Evolutionary conservation across 2,329 filamentous ascomycete species (phyloP), one percentile per base, ranked within the genome.

Genomic region (Trichoderma citrinoviride): DNA sequence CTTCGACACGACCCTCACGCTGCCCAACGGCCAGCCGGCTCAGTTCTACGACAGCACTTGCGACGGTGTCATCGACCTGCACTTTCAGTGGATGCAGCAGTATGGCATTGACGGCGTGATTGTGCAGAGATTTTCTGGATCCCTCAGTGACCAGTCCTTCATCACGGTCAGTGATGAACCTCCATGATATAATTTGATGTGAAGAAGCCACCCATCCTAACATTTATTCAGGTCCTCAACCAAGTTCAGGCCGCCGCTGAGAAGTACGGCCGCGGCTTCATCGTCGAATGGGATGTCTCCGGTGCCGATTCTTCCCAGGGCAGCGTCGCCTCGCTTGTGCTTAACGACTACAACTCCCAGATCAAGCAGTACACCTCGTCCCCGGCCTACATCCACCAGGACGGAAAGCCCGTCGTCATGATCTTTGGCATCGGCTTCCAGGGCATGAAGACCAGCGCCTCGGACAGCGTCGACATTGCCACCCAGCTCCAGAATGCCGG

Each of bases 1-100:
- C 5, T 64, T 64, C 52, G 50, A 56, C 44, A 56, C 61, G 12
- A 43, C n/a, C 19, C 53, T 64, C 46, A 64, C 61, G 17, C 44
- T 64, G 29, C 61, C 61, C 29, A 64, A 64, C n/a, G 61, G 61
- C 43, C 53, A 55, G 10, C 29, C 52, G 27, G 61, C 61, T 12
- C 23, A 57, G 7, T 50, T 64, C 33, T 64, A 64, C 8, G 61
- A 64, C n/a, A 50, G 37, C 44, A 49, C 61, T 15, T 64, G 61
- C n/a, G 43, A 43, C 7, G 61, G 61, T 6, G 61, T 64, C 21
- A n/a, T 64, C 25, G 61, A 64, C 23, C 5, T 64, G 14, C 61
- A 64, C 33, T 64, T 64, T 7, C 49, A 64, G 33, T 57, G 52
- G 61, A 64, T 64, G 61, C 52, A 64, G 44, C 61, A 64, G 53